Evolutionary conservation across 352 stramenopile genomes (phyloP), one percentile per base, ranked within the genome.

Genomic region (Pythium apleroticum): DNA sequence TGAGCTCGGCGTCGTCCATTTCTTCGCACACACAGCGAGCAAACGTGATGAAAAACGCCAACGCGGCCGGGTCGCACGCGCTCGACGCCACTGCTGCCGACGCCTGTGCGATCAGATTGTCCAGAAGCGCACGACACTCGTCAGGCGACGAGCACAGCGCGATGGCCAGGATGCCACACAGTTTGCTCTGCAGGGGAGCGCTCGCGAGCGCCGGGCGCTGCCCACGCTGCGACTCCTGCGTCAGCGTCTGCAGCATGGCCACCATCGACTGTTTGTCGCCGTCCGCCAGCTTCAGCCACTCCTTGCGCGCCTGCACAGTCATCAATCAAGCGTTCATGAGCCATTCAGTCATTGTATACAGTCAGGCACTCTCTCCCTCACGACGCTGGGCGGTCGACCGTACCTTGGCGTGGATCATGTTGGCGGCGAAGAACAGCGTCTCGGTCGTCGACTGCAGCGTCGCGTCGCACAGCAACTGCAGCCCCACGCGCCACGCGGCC

Each of bases 331-430:
- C n/a, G n/a, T n/a, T n/a, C n/a, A n/a, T n/a, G n/a, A n/a, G n/a
- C n/a, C n/a, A n/a, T n/a, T n/a, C n/a, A n/a, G n/a, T n/a, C n/a
- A n/a, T n/a, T n/a, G n/a, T n/a, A n/a, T n/a, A n/a, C n/a, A n/a
- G n/a, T n/a, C n/a, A n/a, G n/a, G n/a, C n/a, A n/a, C n/a, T n/a
- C n/a, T n/a, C n/a, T n/a, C n/a, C n/a, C n/a, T 15, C 3, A 49
- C 11, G 12, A 49, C 31, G 22, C 19, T 50, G 10, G 30, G 12
- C 10, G 11, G 53, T 27, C 27, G 25, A 37, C 17, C 57, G 27
- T 46, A 88, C 74, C 62, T 91, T 91, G 19, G 75, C 72, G 63
- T 91, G 83, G 20, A 91, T 49, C 79, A 91, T 88, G 57, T 89
- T 91, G 57, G 83, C 83, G 0, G 80, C 80, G 46, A 91, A 89